A percentile compares a stretch with the other conserved stretches of the same genome.
Evolutionary conservation across 148 eudicot species (phyloP).

Genomic region (Selenicereus undatus): DNA sequence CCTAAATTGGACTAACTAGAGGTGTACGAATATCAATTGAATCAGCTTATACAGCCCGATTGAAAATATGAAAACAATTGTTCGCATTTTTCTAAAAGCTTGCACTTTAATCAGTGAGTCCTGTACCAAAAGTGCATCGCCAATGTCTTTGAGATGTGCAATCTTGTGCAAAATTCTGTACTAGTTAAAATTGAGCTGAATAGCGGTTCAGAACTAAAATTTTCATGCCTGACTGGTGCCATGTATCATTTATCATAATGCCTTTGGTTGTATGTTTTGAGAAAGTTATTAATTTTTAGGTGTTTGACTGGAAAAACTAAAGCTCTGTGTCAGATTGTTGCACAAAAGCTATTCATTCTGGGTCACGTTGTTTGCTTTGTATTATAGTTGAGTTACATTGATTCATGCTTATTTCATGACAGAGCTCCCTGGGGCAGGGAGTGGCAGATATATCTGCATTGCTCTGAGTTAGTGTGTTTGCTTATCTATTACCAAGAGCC

Average conservation of each 20-base stretch:
- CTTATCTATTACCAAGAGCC: conserved; percentile 74
- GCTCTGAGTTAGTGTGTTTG: conserved; percentile 75
- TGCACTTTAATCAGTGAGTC: not conserved
- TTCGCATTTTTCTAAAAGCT: not conserved
- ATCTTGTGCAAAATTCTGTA: not conserved
- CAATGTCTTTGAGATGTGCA: not conserved
- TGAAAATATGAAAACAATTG: not conserved
- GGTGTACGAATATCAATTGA: not conserved
- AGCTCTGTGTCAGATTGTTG: not conserved
- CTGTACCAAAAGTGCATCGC: not conserved
- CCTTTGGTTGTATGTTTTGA: no score
- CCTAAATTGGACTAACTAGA: not conserved
- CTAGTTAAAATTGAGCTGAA: not conserved
- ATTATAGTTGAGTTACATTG: not conserved
- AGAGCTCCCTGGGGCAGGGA: conserved; percentile 93
- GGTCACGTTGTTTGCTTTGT: not conserved
- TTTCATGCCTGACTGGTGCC: not conserved
- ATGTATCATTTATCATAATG: not conserved
- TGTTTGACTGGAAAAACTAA: no score
- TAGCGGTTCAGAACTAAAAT: not conserved
- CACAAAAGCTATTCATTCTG: not conserved
- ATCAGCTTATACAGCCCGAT: not conserved
- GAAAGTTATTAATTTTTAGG: no score
- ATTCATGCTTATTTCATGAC: conserved; percentile 11
- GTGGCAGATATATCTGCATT: conserved; percentile 94